Conservation (phyloP, 345 rosid genomes). For the Garcia nutans region DNA sequence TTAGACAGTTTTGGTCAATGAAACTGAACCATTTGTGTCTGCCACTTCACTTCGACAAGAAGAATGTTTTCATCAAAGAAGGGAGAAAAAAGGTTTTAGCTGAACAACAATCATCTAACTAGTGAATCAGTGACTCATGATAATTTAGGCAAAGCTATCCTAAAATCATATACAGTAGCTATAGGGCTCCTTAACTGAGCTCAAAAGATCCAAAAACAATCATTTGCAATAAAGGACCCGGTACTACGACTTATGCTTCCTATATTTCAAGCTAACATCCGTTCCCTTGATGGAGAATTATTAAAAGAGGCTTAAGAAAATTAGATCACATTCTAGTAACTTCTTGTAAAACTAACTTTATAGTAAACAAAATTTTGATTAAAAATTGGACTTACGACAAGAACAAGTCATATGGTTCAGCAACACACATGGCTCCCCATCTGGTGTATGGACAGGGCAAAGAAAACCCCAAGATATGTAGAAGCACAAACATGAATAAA, state of each 20-base stretch:
- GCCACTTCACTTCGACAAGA: too few relatives aligned
- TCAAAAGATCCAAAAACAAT: not conserved
- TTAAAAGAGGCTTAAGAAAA: not conserved
- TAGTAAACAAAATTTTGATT: not conserved
- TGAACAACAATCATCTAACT: too few relatives aligned
- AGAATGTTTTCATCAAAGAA: too few relatives aligned
- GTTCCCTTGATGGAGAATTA: not conserved
- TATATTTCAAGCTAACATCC: not conserved
- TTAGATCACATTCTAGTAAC: not conserved
- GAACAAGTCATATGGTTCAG: slow-evolving; percentile 85
- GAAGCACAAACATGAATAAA: not conserved
- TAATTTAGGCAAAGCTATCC: too few relatives aligned
- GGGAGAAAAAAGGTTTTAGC: too few relatives aligned
- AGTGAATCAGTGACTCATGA: too few relatives aligned
- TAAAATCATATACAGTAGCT: too few relatives aligned
- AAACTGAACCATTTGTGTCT: too few relatives aligned
- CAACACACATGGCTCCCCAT: slow-evolving; percentile 98
- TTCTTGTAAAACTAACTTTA: not conserved
- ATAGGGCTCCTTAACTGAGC: too few relatives aligned
- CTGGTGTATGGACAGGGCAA: slow-evolving; percentile 98
- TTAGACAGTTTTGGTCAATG: too few relatives aligned
- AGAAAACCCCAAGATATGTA: slow-evolving; percentile 98
- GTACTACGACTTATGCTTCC: not conserved
- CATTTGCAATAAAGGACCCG: too few relatives aligned
- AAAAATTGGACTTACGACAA: slow-evolving; percentile 58